Percentiles rank a stretch among this genome's conserved stretches.
These are phyloP conservation scores for Amanita muscaria DNA, from an alignment of 768 basidiomycete species.

Conservation along the genomic window DNA sequence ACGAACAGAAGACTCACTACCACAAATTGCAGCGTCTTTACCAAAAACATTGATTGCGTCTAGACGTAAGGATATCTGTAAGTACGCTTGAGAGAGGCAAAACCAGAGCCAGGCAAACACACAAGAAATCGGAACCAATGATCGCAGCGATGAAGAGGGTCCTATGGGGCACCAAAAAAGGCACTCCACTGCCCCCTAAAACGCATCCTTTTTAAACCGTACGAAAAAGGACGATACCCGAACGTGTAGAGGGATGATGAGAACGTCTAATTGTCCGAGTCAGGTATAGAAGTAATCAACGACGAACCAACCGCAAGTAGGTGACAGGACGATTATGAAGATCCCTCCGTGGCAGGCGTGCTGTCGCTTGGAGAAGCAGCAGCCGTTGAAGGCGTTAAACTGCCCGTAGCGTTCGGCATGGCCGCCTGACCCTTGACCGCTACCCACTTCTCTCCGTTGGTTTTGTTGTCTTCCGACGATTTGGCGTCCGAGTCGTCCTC, in stretches of 20 bases:
- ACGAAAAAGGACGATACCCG: background rate
- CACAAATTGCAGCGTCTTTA: background rate
- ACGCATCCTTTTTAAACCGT: background rate
- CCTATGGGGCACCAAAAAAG: background rate
- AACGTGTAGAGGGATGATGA: background rate
- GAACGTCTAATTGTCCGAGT: background rate
- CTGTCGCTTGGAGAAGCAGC: background rate
- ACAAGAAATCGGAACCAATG: conserved; percentile 7
- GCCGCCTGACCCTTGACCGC: conserved; percentile 49
- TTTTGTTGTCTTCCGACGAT: conserved; percentile 17
- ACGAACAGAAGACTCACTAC: background rate
- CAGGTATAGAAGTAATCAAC: too few relatives aligned
- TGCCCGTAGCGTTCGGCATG: conserved; percentile 8
- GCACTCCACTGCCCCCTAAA: background rate
- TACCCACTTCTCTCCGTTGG: conserved; percentile 66
- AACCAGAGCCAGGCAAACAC: background rate
- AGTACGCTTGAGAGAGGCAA: background rate
- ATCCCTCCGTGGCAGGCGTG: background rate
- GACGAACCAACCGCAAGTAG: too few relatives aligned
- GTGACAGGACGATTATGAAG: background rate
- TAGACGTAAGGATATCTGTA: conserved; percentile 1
- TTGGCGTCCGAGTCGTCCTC: conserved; percentile 57
- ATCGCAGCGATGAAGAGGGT: background rate
- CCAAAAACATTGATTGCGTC: conserved; percentile 1
- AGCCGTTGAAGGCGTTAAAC: background rate